Evolutionary conservation across 1,284 basidiomycete genomes (phyloP).

Genomic region (Hemileia vastatrix): DNA sequence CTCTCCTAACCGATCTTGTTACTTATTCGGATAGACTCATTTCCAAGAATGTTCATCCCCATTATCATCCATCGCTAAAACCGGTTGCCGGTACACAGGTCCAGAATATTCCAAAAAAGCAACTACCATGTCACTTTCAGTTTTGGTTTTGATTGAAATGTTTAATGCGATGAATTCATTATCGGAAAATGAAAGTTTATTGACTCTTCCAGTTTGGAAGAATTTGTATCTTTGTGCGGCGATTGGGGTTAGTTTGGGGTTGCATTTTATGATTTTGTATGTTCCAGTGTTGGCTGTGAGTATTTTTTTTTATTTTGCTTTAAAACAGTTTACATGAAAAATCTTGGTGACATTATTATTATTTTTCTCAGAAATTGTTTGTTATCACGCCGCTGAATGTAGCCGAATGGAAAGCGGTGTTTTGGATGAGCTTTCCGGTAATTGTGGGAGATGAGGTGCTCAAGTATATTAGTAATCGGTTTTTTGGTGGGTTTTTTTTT

Average conservation of each 20-base stretch:
- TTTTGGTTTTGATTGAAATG: constrained; percentile 92
- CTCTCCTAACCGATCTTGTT: too few relatives aligned
- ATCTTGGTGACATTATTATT: constrained; percentile 14
- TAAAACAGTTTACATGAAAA: too few relatives aligned
- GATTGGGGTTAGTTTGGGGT: constrained; percentile 74
- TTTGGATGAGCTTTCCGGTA: constrained; percentile 79
- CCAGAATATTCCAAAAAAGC: constrained; percentile 73
- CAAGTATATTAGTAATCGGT: constrained; percentile 67
- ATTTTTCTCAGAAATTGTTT: constrained; percentile 59
- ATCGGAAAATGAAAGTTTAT: constrained; percentile 89
- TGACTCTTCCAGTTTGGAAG: constrained; percentile 80
- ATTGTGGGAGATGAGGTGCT: constrained; percentile 80
- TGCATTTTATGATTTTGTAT: constrained; percentile 90
- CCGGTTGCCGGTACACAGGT: constrained; percentile 89
- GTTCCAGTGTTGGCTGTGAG: constrained; percentile 83
- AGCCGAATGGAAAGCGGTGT: constrained; percentile 88
- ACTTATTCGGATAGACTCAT: constrained; percentile 57
- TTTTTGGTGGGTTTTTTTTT: constrained; percentile 36
- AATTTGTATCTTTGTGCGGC: constrained; percentile 84
- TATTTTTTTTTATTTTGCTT: constrained; percentile 25
- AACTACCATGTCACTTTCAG: constrained; percentile 89
- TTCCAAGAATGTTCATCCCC: constrained; percentile 76
- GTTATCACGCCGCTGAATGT: constrained; percentile 83
- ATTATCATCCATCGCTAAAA: constrained; percentile 59
- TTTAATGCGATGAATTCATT: constrained; percentile 99